These are phyloP conservation scores for Oldenlandia corymbosa DNA, from an alignment of 257 asterid genomes.

Conservation along the genomic window DNA sequence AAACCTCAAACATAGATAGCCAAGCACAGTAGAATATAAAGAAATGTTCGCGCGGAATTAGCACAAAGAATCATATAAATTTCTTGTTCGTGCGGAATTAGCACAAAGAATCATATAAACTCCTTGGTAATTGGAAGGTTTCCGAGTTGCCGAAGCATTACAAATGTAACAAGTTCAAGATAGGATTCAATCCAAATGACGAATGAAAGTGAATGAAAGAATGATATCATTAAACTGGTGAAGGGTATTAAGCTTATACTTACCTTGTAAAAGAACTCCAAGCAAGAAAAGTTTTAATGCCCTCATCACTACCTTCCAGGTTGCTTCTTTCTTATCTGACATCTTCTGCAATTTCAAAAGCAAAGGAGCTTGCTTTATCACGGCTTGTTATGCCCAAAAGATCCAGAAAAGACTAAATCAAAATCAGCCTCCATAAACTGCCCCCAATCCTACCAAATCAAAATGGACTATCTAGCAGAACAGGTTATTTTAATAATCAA, in stretches of 20 bases:
- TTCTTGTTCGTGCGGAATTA: neutral
- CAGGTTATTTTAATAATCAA: neutral
- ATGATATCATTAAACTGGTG: neutral
- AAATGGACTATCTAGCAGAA: neutral
- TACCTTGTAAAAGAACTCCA: conserved; percentile 88
- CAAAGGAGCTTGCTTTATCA: conserved; percentile 15
- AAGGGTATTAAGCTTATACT: conserved; percentile 1
- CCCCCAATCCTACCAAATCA: neutral
- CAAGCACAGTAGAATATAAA: neutral
- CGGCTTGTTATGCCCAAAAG: neutral
- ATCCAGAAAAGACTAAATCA: neutral
- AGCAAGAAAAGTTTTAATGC: conserved; percentile 59
- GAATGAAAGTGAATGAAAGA: neutral
- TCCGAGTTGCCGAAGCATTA: neutral
- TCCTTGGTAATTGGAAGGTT: neutral
- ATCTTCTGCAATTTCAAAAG: conserved; percentile 43
- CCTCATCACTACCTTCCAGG: conserved; percentile 53
- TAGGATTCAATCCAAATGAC: neutral
- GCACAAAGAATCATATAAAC: neutral
- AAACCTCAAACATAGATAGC: neutral
- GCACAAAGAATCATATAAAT: neutral
- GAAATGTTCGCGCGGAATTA: neutral
- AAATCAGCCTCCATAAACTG: neutral
- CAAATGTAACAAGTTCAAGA: neutral
- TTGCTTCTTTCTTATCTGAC: conserved; percentile 42